Conservation (phyloP, 1,139 yeast genomes). For the Zygosaccharomyces pseudobailii region DNA sequence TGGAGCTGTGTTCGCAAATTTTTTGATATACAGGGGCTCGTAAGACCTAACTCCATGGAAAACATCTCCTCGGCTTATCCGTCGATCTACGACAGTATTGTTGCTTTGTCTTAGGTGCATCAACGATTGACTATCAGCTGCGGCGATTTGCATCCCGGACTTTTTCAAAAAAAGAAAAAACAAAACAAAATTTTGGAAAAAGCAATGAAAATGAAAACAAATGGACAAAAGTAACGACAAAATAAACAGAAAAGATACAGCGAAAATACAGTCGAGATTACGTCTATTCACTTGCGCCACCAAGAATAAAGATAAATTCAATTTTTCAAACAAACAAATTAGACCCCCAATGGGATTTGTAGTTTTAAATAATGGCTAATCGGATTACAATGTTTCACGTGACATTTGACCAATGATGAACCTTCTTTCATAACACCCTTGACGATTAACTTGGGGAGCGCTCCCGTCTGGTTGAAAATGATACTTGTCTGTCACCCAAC, state of each 20-base stretch:
- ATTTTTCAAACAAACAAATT: neutral
- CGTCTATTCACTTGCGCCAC: neutral
- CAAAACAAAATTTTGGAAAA: neutral
- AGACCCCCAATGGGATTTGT: neutral
- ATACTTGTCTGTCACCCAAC: too few relatives aligned
- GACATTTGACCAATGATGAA: slow-evolving; percentile 1
- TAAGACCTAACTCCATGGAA: slow-evolving; percentile 11
- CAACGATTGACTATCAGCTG: neutral
- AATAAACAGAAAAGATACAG: neutral
- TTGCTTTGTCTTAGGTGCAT: neutral
- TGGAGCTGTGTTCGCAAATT: slow-evolving; percentile 20
- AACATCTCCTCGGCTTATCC: slow-evolving; percentile 9
- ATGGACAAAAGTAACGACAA: neutral
- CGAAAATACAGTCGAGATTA: neutral
- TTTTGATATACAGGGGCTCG: slow-evolving; percentile 11
- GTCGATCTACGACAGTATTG: slow-evolving; percentile 6
- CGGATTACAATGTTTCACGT: neutral
- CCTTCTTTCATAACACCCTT: neutral
- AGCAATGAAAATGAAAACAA: neutral
- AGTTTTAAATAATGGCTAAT: neutral
- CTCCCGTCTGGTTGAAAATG: neutral
- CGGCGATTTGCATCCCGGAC: neutral
- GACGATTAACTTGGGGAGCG: neutral
- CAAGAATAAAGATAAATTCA: neutral
- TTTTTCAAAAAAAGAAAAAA: neutral